Base-by-base conservation (phyloP, 257 asterid species). In the Ophiorrhiza pumila region DNA sequence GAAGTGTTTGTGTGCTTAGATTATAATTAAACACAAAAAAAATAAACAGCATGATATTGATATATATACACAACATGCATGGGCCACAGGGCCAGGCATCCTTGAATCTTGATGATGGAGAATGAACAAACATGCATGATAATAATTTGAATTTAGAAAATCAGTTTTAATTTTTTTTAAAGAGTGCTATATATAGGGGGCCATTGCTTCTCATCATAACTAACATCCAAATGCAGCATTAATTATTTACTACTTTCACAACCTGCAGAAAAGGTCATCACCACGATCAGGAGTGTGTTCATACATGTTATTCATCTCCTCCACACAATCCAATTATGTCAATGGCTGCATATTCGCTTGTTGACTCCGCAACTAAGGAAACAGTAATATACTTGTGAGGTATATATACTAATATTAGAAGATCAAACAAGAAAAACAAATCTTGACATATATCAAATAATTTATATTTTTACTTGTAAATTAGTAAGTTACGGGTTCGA, bases 311-410 rank as follows among this genome's bases (percentile, higher is more conserved):
- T 80, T 49, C n/a, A n/a, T n/a, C 72, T 68, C 12, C 50, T 71
- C 76, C 82, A 71, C 83, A 77, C 71, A 45, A 61, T 55, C 74
- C 77, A 81, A 76, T 83, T 67, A 83, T 83, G 73, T 74, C 53
- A 55, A 81, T 55, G 79, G 76, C 80, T 74, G 72, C 71, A 76
- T 6, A 52, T 71, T 85, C 70, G 86, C 93, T 88, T 86, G 83
- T 84, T 82, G 85, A 86, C 90, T 76, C 85, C 73, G 90, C 89
- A 87, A 85, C 85, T 76, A 72, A 53, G 73, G 62, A 68, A 43
- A 74, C 25, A n/a, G 25, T 52, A 47, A 74, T n/a, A n/a, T n/a
- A n/a, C n/a, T n/a, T n/a, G n/a, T n/a, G n/a, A n/a, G n/a, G n/a
- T n/a, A n/a, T n/a, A n/a, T n/a, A n/a, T n/a, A n/a, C n/a, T n/a